Evolutionary conservation across 2,329 filamentous ascomycete species (phyloP).

Genomic region (Neurospora sp.): DNA sequence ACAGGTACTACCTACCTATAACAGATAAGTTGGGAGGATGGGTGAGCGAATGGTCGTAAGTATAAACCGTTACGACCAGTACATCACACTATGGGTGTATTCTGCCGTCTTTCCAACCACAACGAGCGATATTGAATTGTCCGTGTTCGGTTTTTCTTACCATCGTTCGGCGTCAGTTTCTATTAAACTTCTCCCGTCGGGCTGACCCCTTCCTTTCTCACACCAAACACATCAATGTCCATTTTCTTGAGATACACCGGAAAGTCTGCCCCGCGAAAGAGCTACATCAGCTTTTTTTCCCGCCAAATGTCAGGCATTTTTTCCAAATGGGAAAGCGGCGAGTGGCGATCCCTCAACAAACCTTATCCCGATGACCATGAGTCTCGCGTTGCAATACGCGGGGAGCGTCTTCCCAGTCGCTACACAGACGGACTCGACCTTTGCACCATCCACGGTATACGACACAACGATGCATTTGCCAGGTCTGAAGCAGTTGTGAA

Average conservation of each 20-base stretch:
- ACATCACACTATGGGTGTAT: no score
- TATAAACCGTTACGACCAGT: no score
- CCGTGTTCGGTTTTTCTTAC: no score
- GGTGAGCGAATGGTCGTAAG: not conserved
- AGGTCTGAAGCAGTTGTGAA: not conserved
- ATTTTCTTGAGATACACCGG: no score
- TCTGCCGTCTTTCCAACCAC: no score
- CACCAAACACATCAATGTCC: no score
- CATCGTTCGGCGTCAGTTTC: no score
- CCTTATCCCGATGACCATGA: not conserved
- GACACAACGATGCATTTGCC: not conserved
- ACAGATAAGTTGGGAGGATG: not conserved
- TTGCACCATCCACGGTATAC: not conserved
- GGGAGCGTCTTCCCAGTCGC: not conserved
- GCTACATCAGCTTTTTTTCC: not conserved
- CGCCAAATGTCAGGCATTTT: not conserved
- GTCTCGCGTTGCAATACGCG: not conserved
- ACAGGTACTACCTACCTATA: not conserved
- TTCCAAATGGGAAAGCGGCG: not conserved
- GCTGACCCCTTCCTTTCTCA: no score
- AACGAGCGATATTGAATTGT: no score
- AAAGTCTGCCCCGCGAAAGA: no score
- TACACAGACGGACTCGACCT: not conserved
- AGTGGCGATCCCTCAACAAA: not conserved
- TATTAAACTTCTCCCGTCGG: no score